Conservation (phyloP, 208 protist species). For the Leishmania tropica region DNA sequence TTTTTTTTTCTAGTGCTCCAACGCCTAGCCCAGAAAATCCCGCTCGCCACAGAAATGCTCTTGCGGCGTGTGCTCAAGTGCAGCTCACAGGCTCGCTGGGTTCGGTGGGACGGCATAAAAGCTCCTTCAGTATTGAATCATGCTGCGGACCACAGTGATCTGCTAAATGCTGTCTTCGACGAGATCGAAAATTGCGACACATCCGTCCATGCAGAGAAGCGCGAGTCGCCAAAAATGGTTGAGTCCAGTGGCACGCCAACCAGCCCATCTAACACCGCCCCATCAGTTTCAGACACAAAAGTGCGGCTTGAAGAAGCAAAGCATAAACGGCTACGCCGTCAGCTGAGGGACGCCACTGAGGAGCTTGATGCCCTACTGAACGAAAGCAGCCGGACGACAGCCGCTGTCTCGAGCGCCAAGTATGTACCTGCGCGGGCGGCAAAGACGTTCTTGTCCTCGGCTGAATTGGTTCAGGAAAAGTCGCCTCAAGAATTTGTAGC, state of each 20-base stretch:
- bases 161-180: slow-evolving; percentile 24
- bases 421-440: slow-evolving; percentile 58
- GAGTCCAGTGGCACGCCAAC: background rate
- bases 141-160: slow-evolving; percentile 1
- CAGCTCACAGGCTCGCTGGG: background rate
- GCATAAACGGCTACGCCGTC: slow-evolving; percentile 20
- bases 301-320: slow-evolving; percentile 28
- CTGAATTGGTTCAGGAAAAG: slow-evolving; percentile 73
- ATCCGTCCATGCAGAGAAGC: slow-evolving; percentile 11
- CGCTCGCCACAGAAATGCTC: background rate
- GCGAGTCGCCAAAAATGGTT: background rate
- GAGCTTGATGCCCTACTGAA: slow-evolving; percentile 39
- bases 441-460: slow-evolving; percentile 55
- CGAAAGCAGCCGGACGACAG: slow-evolving; percentile 24
- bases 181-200: slow-evolving; percentile 36
- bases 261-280: background rate
- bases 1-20: background rate
- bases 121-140: background rate
- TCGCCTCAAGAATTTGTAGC: slow-evolving; percentile 77
- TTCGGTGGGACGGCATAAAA: background rate
- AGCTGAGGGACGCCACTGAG: slow-evolving; percentile 46
- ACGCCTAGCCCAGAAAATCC: background rate
- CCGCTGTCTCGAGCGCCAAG: slow-evolving; percentile 19
- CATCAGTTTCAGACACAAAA: slow-evolving; percentile 11
- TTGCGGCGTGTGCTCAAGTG: background rate